A percentile compares a stretch with the other conserved stretches of the same genome.
These are phyloP conservation scores for Malus hybrid DNA, from an alignment of 331 rosid genomes.

Conservation along the genomic window DNA sequence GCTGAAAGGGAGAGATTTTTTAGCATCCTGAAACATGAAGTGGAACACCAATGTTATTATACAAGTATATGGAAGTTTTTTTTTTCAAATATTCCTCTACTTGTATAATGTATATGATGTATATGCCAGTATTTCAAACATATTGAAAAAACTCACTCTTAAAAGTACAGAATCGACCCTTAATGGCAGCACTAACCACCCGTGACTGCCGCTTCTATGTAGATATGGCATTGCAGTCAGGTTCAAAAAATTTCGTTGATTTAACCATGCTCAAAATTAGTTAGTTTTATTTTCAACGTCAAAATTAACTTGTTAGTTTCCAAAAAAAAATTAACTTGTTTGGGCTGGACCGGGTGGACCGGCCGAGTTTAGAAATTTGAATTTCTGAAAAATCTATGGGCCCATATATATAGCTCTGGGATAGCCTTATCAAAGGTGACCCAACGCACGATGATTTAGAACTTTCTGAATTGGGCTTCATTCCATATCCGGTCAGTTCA, in stretches of 20 bases:
- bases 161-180: constrained; percentile 19
- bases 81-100: too few species aligned
- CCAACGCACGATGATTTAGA: background rate
- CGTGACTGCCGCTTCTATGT: constrained; percentile 19
- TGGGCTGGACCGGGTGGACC: constrained; percentile 1
- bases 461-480: background rate
- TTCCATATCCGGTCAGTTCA: too few species aligned
- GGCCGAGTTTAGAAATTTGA: background rate
- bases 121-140: too few species aligned
- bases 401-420: background rate
- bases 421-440: background rate
- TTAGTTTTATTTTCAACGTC: background rate
- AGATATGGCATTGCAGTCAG: background rate
- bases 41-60: too few species aligned
- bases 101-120: too few species aligned
- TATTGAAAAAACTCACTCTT: constrained; percentile 12
- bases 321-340: background rate
- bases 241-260: background rate
- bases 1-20: too few species aligned
- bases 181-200: constrained; percentile 9
- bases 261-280: background rate
- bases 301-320: background rate
- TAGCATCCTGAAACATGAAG: too few species aligned
- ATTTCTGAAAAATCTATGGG: background rate
- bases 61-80: too few species aligned